Conservation (phyloP, 805 yeast genomes). For the Sugiyamaella qingdaonensis region DNA sequence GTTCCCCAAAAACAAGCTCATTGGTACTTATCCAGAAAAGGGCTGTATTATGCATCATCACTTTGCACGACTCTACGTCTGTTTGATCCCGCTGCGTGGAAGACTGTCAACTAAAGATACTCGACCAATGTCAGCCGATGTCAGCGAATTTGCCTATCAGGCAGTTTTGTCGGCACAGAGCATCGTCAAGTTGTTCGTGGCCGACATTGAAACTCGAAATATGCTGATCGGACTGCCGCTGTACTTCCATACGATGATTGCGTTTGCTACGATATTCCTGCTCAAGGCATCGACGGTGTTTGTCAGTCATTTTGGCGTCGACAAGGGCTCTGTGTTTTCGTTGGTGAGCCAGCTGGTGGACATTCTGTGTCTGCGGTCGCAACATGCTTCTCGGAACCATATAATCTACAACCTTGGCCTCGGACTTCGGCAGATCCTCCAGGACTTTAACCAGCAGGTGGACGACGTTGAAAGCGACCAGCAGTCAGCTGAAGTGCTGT, state of each 20-base stretch:
- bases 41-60: slow-evolving; percentile 9
- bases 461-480: background rate
- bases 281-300: slow-evolving; percentile 1
- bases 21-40: slow-evolving; percentile 8
- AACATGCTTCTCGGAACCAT: background rate
- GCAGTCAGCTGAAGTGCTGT: background rate
- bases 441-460: background rate
- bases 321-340: background rate
- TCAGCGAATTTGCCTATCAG: background rate
- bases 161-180: slow-evolving; percentile 2
- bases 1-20: background rate
- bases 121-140: background rate
- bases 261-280: slow-evolving; percentile 9
- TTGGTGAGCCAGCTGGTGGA: background rate
- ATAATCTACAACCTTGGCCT: background rate
- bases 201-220: slow-evolving; percentile 2
- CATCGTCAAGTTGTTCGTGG: slow-evolving; percentile 2
- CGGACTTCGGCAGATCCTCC: background rate
- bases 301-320: background rate
- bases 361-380: background rate
- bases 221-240: slow-evolving; percentile 8
- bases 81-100: slow-evolving; percentile 5
- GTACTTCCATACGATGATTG: slow-evolving; percentile 8
- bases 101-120: background rate
- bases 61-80: slow-evolving; percentile 9